Evolutionary conservation across 2,329 filamentous ascomycete genomes (phyloP).

Genomic region (Trichoderma simmonsii): DNA sequence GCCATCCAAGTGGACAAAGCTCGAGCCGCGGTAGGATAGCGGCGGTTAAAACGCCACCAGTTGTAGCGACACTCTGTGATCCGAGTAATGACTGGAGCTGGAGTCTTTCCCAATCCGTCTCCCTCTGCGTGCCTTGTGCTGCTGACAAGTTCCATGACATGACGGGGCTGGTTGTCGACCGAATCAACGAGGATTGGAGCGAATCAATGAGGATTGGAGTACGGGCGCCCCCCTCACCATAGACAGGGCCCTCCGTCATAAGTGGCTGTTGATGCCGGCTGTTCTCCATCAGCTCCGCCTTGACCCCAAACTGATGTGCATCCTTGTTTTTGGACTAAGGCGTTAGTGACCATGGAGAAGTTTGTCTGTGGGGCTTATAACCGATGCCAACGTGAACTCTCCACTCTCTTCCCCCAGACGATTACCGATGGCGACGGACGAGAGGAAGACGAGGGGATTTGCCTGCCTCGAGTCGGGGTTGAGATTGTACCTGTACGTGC

Average conservation of each 20-base stretch:
- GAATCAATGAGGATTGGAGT: background rate
- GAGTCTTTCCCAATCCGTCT: background rate
- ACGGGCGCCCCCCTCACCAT: background rate
- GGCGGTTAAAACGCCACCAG: background rate
- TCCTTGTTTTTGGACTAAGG: slow-evolving; percentile 1
- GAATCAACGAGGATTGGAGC: background rate
- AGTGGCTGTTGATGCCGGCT: background rate
- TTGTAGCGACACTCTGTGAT: background rate
- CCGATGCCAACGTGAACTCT: background rate
- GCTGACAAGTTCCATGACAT: background rate
- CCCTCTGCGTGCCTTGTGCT: background rate
- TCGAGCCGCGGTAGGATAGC: background rate
- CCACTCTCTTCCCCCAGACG: background rate
- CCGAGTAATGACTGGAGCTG: background rate
- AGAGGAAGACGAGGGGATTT: background rate
- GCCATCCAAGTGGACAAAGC: background rate
- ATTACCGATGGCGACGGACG: background rate
- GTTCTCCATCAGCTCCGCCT: slow-evolving; percentile 12
- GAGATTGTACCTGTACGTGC: background rate
- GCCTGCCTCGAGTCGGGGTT: background rate
- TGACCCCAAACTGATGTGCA: slow-evolving; percentile 13
- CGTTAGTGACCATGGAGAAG: background rate
- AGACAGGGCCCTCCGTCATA: slow-evolving; percentile 3
- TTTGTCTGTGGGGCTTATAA: slow-evolving; percentile 2
- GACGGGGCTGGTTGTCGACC: background rate